phyloP scores from a whole-genome alignment of 164 flowering plant genomes.

The Nelumbo lutea region DNA sequence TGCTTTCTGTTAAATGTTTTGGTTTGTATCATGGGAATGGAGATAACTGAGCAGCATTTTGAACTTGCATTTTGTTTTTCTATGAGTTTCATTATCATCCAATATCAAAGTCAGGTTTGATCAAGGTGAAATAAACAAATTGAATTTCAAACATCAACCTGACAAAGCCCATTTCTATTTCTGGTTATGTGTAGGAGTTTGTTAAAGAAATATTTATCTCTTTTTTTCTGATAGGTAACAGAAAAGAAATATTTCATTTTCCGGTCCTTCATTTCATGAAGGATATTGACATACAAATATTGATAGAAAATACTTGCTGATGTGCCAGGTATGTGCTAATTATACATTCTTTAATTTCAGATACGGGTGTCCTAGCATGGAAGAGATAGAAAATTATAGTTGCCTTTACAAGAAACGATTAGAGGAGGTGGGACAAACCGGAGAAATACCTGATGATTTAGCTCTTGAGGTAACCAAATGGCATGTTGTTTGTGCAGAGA shows the following conservation, averaged over 20 bases:
- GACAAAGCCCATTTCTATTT: not conserved
- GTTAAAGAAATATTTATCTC: no score
- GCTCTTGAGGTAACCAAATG: slow-evolving; percentile 62
- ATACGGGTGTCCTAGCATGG: slow-evolving; percentile 87
- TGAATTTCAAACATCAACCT: not conserved
- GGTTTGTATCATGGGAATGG: no score
- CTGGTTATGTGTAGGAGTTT: no score
- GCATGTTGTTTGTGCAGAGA: no score
- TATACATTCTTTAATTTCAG: slow-evolving; percentile 26
- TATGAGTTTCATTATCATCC: no score
- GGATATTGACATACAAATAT: not conserved
- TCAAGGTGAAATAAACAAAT: not conserved
- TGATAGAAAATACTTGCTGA: not conserved
- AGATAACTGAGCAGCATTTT: no score
- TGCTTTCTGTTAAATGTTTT: no score
- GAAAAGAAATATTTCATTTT: no score
- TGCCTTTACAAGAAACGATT: slow-evolving; percentile 57
- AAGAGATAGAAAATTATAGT: slow-evolving; percentile 65
- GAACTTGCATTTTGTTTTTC: no score
- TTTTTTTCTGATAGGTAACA: no score
- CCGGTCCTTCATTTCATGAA: no score
- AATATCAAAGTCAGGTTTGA: not conserved
- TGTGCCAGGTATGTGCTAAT: not conserved
- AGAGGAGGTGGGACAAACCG: slow-evolving; percentile 64
- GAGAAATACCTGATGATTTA: slow-evolving; percentile 74